phyloP scores from a whole-genome alignment of 257 asterid genomes.

The Plantago major region DNA sequence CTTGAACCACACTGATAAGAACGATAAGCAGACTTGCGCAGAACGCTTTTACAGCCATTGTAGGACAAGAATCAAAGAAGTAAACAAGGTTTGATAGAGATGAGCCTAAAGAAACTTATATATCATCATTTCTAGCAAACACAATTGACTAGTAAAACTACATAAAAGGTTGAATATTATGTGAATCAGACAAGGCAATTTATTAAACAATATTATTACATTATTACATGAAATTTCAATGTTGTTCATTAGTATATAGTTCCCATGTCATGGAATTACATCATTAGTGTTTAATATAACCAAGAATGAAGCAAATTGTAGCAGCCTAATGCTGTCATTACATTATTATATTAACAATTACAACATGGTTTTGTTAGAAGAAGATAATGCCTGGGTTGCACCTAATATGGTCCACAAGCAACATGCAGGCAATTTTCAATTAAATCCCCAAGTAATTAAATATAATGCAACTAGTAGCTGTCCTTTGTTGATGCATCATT shows the following conservation, averaged over 20 bases:
- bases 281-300: too few species aligned
- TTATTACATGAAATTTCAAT: too few species aligned
- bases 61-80: background rate
- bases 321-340: too few species aligned
- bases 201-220: background rate
- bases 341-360: too few species aligned
- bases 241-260: too few species aligned
- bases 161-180: background rate
- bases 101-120: background rate
- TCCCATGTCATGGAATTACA: too few species aligned
- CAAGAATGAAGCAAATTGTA: too few species aligned
- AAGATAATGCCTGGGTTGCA: background rate
- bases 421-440: background rate
- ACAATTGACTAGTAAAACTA: conserved; percentile 3
- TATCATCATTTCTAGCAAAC: background rate
- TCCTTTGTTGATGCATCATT: background rate
- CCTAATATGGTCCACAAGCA: background rate
- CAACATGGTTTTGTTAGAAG: background rate
- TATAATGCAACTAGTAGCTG: background rate
- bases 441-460: background rate
- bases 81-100: conserved; percentile 2
- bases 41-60: conserved; percentile 23
- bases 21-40: conserved; percentile 10
- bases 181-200: background rate
- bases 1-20: conserved; percentile 18